Evolutionary conservation across 2,329 filamentous ascomycete species (phyloP).

Genomic region (Fusarium setosum): DNA sequence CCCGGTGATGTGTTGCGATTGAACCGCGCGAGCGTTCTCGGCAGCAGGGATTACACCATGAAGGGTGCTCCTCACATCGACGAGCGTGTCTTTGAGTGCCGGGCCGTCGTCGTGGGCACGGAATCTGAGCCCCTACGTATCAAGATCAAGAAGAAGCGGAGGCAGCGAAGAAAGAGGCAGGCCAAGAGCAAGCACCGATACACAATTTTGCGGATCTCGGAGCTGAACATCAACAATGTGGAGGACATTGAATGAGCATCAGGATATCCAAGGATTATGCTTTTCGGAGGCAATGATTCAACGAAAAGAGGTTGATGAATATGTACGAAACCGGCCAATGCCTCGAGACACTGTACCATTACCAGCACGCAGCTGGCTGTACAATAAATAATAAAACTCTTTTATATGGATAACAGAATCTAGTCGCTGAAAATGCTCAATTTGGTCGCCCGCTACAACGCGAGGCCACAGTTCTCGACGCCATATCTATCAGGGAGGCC

Average conservation of each 20-base stretch:
- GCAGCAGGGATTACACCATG: conserved; percentile 90
- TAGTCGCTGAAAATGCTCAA: conserved; percentile 36
- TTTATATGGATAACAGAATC: conserved; percentile 25
- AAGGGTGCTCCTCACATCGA: conserved; percentile 86
- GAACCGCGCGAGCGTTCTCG: conserved; percentile 84
- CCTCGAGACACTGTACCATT: conserved; percentile 41
- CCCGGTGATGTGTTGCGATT: conserved; percentile 89
- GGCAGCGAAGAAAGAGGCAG: conserved; percentile 76
- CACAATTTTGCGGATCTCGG: conserved; percentile 86
- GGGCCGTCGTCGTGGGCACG: conserved; percentile 84
- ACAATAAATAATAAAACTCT: conserved; percentile 41
- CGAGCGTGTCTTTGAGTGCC: conserved; percentile 84
- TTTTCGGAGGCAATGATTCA: conserved; percentile 17
- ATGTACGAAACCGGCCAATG: conserved; percentile 41
- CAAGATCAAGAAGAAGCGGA: conserved; percentile 86
- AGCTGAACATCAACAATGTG: conserved; percentile 73
- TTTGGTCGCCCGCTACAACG: conserved; percentile 30
- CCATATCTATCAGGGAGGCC: conserved; percentile 29
- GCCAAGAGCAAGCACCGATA: conserved; percentile 92
- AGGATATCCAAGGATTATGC: conserved; percentile 8
- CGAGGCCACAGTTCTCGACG: conserved; percentile 25
- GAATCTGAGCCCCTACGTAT: conserved; percentile 83
- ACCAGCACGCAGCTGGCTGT: conserved; percentile 44
- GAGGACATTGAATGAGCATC: conserved; percentile 52
- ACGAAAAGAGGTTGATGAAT: conserved; percentile 24